These are phyloP conservation scores for Lactarius indigo DNA, from an alignment of 768 basidiomycete species.

Conservation along the genomic window DNA sequence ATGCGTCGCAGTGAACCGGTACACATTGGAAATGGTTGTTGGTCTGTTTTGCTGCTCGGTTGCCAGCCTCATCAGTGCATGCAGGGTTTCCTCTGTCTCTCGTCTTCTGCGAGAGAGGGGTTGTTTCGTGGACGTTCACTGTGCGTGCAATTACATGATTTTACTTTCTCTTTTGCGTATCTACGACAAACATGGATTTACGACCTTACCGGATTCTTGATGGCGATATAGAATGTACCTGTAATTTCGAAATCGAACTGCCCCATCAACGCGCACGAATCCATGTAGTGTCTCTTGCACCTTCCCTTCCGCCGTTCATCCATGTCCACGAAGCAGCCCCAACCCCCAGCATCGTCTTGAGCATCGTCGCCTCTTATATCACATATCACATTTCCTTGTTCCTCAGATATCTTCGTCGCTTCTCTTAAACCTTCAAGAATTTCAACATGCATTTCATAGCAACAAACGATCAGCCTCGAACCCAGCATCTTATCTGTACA, in stretches of 20 bases:
- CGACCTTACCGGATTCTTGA: not conserved
- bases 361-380: conserved; percentile 13
- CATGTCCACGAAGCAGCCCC: not conserved
- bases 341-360: too few relatives aligned
- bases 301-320: not conserved
- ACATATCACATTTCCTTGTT: not conserved
- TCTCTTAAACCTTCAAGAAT: conserved; percentile 1
- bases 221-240: not conserved
- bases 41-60: not conserved
- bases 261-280: not conserved
- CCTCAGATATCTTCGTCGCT: not conserved
- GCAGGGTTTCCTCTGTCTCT: not conserved
- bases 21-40: conserved; percentile 3
- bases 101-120: not conserved
- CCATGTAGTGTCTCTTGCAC: not conserved
- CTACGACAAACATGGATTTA: not conserved
- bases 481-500: conserved; percentile 4
- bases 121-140: not conserved
- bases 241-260: not conserved
- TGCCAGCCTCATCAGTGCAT: not conserved
- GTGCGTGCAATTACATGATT: not conserved
- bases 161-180: not conserved
- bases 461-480: conserved; percentile 6
- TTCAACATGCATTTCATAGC: conserved; percentile 4
- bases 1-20: conserved; percentile 7